Conservation (phyloP, 2,329 filamentous ascomycete species). For the Botrytis deweyae region DNA sequence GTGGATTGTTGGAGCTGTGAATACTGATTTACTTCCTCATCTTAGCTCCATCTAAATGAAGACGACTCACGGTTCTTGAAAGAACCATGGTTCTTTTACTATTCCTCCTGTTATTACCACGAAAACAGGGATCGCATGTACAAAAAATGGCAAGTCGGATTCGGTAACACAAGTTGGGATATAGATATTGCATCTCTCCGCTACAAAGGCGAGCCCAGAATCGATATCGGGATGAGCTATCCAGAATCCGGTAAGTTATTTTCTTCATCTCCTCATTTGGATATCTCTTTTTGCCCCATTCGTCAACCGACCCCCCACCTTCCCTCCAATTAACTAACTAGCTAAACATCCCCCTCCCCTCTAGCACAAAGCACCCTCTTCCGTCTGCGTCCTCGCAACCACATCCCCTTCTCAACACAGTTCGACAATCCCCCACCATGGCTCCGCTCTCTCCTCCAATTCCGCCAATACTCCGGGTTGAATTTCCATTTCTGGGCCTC, state of each 20-base stretch:
- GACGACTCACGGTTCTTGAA: conserved; percentile 10
- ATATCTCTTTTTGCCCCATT: not conserved
- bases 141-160: conserved; percentile 27
- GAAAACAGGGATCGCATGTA: conserved; percentile 25
- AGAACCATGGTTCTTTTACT: conserved; percentile 28
- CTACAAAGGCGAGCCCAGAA: conserved; percentile 14
- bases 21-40: not conserved
- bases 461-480: conserved; percentile 14
- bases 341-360: not conserved
- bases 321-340: not conserved
- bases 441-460: conserved; percentile 10
- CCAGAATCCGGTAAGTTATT: not conserved
- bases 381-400: not conserved
- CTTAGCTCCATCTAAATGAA: not conserved
- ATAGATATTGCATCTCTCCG: conserved; percentile 25
- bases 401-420: not conserved
- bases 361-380: not conserved
- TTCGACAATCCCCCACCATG: not conserved
- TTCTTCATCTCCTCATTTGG: not conserved
- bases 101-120: conserved; percentile 29
- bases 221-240: conserved; percentile 16
- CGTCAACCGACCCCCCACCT: not conserved
- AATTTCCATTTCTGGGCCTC: conserved; percentile 14
- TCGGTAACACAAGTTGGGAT: conserved; percentile 28
- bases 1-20: not conserved